Percentiles rank a stretch among this genome's conserved stretches.
These are phyloP conservation scores for Favolaschia claudopus DNA, from an alignment of 768 basidiomycete species.

Conservation along the genomic window DNA sequence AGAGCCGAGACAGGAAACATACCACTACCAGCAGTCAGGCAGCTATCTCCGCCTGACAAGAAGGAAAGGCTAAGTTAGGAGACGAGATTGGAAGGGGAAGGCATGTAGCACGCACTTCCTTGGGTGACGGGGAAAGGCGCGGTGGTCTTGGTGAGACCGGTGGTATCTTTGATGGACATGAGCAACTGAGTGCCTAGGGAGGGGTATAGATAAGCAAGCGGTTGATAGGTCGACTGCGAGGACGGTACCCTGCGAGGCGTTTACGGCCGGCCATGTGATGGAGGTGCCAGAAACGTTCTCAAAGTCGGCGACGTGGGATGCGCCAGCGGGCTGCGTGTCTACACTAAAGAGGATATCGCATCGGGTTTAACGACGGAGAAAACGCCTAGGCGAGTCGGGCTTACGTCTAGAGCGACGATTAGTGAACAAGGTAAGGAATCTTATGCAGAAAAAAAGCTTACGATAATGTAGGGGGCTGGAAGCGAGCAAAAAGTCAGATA, in stretches of 20 bases:
- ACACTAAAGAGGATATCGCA: constrained; percentile 54
- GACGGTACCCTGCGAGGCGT: constrained; percentile 53
- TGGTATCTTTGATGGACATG: constrained; percentile 66
- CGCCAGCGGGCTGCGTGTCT: constrained; percentile 47
- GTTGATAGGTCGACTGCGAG: background rate
- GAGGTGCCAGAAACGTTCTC: constrained; percentile 45
- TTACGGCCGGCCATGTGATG: constrained; percentile 64
- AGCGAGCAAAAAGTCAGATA: constrained; percentile 20
- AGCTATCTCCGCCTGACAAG: constrained; percentile 40
- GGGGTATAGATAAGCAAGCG: background rate
- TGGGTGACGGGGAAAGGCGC: constrained; percentile 58
- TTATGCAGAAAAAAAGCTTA: constrained; percentile 47
- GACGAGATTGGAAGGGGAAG: background rate
- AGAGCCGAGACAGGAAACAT: constrained; percentile 14
- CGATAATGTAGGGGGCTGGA: constrained; percentile 70
- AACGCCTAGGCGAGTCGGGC: background rate
- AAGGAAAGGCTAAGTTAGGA: constrained; percentile 20
- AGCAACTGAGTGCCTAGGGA: constrained; percentile 52
- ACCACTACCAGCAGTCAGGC: constrained; percentile 33
- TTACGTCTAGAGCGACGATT: constrained; percentile 47
- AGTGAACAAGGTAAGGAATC: background rate
- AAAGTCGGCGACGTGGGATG: constrained; percentile 55
- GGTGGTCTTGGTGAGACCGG: constrained; percentile 56
- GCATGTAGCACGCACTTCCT: constrained; percentile 57
- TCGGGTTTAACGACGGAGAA: no score